phyloP scores from a whole-genome alignment of 352 stramenopile genomes.

The Blastocystis sp. region DNA sequence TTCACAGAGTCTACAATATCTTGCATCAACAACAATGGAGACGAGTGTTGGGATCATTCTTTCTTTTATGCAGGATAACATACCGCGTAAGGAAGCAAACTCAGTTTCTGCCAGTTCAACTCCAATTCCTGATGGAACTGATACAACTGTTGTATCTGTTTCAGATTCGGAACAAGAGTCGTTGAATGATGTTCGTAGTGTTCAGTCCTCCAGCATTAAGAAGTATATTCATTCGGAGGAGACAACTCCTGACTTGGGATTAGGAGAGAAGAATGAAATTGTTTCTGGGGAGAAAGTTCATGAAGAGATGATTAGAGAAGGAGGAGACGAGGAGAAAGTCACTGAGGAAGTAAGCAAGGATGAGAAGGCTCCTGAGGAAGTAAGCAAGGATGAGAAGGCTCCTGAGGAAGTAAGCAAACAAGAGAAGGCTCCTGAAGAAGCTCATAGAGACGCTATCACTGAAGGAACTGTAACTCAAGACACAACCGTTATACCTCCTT shows the following conservation, averaged over 20 bases:
- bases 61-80: background rate
- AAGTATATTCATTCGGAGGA: constrained; percentile 50
- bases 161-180: background rate
- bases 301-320: background rate
- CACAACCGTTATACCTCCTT: background rate
- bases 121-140: background rate
- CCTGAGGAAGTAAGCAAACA: background rate
- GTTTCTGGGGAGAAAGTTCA: background rate
- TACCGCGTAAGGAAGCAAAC: background rate
- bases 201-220: background rate
- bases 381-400: background rate
- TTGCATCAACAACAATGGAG: background rate
- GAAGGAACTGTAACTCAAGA: background rate
- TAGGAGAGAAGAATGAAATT: background rate
- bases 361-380: background rate
- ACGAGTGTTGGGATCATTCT: background rate
- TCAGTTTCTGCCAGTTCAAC: background rate
- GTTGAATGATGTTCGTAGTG: background rate
- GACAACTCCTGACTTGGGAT: background rate
- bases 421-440: background rate
- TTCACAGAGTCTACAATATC: background rate
- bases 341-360: background rate
- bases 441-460: background rate
- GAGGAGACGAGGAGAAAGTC: background rate
- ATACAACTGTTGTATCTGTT: background rate